phyloP scores from a whole-genome alignment of 1,284 basidiomycete species.

The Moesziomyces antarcticus region DNA sequence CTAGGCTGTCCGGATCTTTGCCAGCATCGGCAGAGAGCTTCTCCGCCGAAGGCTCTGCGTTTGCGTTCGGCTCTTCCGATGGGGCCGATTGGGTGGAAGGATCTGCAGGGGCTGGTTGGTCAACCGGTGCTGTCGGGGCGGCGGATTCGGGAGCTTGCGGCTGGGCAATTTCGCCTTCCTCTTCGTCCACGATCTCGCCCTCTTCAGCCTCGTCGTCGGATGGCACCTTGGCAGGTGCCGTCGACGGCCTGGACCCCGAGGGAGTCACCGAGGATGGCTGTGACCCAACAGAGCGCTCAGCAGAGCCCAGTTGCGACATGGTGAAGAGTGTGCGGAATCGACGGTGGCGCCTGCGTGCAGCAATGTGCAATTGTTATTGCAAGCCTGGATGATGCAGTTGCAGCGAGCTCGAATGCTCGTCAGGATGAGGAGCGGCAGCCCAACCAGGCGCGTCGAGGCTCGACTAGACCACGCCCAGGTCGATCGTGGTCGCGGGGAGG shows the following conservation, averaged over 20 bases:
- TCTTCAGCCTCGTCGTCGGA: constrained; percentile 47
- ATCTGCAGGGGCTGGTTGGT: constrained; percentile 1
- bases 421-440: not conserved
- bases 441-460: not conserved
- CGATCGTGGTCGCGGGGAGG: not conserved
- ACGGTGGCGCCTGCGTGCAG: not conserved
- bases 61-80: constrained; percentile 13
- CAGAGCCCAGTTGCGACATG: constrained; percentile 31
- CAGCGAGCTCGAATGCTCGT: not conserved
- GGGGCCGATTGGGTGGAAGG: constrained; percentile 8
- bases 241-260: constrained; percentile 1
- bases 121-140: constrained; percentile 3
- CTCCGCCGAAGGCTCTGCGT: constrained; percentile 8
- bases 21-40: not conserved
- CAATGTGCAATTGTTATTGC: not conserved
- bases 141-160: constrained; percentile 6
- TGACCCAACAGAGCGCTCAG: constrained; percentile 7
- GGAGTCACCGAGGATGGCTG: constrained; percentile 4
- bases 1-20: not conserved
- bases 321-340: not conserved
- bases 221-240: constrained; percentile 8
- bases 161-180: constrained; percentile 44
- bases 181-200: constrained; percentile 46
- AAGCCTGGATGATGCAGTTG: not conserved
- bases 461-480: not conserved